Percentiles rank a stretch among this genome's conserved stretches.
These are phyloP conservation scores for Pholiota molesta DNA, from an alignment of 768 basidiomycete genomes.

Conservation along the genomic window DNA sequence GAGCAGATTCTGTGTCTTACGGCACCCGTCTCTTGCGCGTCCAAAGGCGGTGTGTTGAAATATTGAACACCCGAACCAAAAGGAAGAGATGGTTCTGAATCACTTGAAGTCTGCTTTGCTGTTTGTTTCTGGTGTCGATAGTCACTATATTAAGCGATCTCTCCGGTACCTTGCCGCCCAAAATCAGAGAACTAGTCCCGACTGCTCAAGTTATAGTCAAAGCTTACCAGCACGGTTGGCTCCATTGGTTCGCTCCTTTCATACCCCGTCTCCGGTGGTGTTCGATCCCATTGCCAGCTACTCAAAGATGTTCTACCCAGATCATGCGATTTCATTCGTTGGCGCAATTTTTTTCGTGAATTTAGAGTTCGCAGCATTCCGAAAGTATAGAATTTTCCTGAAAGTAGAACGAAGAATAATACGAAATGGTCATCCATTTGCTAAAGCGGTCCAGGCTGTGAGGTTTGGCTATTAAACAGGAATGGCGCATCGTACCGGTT, in stretches of 20 bases:
- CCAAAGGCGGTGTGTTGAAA: slow-evolving; percentile 17
- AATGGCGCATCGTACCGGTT: slow-evolving; percentile 30
- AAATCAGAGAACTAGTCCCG: neutral
- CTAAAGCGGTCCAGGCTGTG: slow-evolving; percentile 19
- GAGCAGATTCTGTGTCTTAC: slow-evolving; percentile 21
- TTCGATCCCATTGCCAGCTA: slow-evolving; percentile 30
- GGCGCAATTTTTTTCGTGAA: slow-evolving; percentile 35
- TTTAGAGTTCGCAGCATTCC: slow-evolving; percentile 44
- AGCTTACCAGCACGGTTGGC: neutral
- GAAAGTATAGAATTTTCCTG: slow-evolving; percentile 51
- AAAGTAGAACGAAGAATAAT: slow-evolving; percentile 50
- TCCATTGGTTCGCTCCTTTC: slow-evolving; percentile 8
- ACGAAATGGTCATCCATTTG: slow-evolving; percentile 41
- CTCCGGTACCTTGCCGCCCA: neutral
- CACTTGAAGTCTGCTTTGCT: neutral
- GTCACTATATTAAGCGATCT: neutral
- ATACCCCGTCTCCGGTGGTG: slow-evolving; percentile 3
- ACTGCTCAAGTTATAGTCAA: neutral
- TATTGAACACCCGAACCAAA: slow-evolving; percentile 15
- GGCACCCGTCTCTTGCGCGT: slow-evolving; percentile 20
- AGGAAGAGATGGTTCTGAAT: slow-evolving; percentile 2
- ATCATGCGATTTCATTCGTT: slow-evolving; percentile 40
- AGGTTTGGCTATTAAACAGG: neutral
- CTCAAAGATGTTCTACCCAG: slow-evolving; percentile 44
- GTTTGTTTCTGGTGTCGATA: neutral